A percentile compares a stretch with the other conserved stretches of the same genome.
Conservation (phyloP, 2,329 filamentous ascomycete genomes). For the Exophiala sp. region DNA sequence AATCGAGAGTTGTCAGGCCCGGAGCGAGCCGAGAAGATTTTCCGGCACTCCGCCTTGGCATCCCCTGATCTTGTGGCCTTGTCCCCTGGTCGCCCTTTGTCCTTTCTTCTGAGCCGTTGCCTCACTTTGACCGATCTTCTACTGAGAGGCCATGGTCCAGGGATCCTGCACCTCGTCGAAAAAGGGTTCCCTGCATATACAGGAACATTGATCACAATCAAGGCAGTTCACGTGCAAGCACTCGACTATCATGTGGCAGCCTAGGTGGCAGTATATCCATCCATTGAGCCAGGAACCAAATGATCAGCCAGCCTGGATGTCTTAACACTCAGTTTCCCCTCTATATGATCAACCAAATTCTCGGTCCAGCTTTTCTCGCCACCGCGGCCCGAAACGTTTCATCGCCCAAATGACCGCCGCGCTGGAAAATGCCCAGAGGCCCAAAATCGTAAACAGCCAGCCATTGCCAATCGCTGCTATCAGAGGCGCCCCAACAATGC, state of each 20-base stretch:
- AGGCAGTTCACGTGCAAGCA: too few species aligned
- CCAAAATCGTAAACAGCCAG: slow-evolving; percentile 64
- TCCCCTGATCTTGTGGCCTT: neutral
- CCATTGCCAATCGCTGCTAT: slow-evolving; percentile 66
- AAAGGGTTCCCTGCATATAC: too few species aligned
- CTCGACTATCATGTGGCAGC: too few species aligned
- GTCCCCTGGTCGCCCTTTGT: neutral
- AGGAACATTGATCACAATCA: too few species aligned
- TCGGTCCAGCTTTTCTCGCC: slow-evolving; percentile 27
- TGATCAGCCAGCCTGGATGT: neutral
- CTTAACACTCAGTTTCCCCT: neutral
- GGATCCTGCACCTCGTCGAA: neutral
- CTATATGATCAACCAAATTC: slow-evolving; percentile 11
- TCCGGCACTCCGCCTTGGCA: neutral
- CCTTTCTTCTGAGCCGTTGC: slow-evolving; percentile 9
- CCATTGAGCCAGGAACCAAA: too few species aligned
- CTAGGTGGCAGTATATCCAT: too few species aligned
- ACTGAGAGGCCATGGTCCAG: neutral
- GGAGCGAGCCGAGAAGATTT: slow-evolving; percentile 2
- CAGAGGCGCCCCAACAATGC: slow-evolving; percentile 63
- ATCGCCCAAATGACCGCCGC: slow-evolving; percentile 58
- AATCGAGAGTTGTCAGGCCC: neutral
- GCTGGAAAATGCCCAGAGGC: slow-evolving; percentile 52
- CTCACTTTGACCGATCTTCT: slow-evolving; percentile 15
- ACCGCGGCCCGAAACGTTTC: slow-evolving; percentile 28